Evolutionary conservation across 2,329 filamentous ascomycete genomes (phyloP).

Genomic region (Penicillium sp.): DNA sequence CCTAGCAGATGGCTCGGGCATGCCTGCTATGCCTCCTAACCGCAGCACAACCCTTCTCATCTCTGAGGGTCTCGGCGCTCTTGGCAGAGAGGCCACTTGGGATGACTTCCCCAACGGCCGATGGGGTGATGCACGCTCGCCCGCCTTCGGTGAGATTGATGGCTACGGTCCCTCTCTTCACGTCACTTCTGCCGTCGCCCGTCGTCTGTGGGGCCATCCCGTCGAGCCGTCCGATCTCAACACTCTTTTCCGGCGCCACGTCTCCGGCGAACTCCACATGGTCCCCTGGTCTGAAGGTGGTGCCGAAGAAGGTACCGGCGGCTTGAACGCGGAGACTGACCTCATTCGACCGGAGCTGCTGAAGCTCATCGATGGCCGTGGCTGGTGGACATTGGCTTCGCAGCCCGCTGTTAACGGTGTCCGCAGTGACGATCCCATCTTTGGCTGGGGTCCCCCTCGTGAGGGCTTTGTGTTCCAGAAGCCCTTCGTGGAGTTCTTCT

Average conservation of each 20-base stretch:
- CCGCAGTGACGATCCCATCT: slow-evolving; percentile 71
- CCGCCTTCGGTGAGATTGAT: slow-evolving; percentile 93
- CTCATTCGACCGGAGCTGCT: slow-evolving; percentile 76
- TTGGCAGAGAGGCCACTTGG: slow-evolving; percentile 95
- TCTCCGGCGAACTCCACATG: slow-evolving; percentile 74
- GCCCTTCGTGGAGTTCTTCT: slow-evolving; percentile 95
- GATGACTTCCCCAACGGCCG: slow-evolving; percentile 97
- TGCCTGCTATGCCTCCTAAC: slow-evolving; percentile 69
- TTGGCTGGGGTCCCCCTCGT: slow-evolving; percentile 89
- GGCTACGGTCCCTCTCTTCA: slow-evolving; percentile 97
- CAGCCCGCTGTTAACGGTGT: slow-evolving; percentile 91
- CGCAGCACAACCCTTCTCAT: slow-evolving; percentile 86
- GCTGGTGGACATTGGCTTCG: slow-evolving; percentile 96
- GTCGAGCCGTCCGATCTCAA: slow-evolving; percentile 70
- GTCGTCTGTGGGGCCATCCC: slow-evolving; percentile 82
- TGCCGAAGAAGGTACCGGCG: slow-evolving; percentile 59
- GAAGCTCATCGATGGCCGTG: slow-evolving; percentile 69
- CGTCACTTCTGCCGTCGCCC: slow-evolving; percentile 79
- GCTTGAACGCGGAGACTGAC: slow-evolving; percentile 68
- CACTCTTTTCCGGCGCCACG: slow-evolving; percentile 74
- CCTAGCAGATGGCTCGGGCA: slow-evolving; percentile 71
- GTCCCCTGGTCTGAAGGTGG: slow-evolving; percentile 84
- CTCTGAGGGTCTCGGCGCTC: slow-evolving; percentile 84
- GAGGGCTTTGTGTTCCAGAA: slow-evolving; percentile 95
- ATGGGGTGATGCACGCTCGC: slow-evolving; percentile 90